These are phyloP conservation scores for Solanum medicagineum DNA, from an alignment of 257 asterid species.

Conservation along the genomic window DNA sequence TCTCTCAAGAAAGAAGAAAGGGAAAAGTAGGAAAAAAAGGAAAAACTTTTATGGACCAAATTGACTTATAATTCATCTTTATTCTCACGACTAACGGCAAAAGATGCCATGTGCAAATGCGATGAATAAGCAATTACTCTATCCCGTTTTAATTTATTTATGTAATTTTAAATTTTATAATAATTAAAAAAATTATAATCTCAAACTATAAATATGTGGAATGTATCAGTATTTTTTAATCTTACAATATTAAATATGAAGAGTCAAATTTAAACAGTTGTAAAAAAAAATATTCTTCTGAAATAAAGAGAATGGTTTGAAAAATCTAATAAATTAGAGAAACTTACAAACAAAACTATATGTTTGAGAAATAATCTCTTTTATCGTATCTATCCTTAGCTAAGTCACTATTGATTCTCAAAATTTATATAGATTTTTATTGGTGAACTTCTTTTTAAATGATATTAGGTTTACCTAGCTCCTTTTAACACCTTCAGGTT, in stretches of 20 bases:
- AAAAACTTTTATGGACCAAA: not conserved
- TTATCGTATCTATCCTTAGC: not conserved
- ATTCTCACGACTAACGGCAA: not conserved
- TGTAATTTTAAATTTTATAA: not conserved
- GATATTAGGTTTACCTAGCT: not conserved
- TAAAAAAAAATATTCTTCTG: too few species aligned
- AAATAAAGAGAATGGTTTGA: too few species aligned
- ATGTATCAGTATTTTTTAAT: not conserved
- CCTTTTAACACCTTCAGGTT: not conserved
- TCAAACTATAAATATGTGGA: not conserved
- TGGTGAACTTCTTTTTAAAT: not conserved
- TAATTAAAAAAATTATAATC: accelerated
- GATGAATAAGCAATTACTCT: not conserved
- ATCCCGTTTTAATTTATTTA: not conserved
- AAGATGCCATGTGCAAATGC: not conserved
- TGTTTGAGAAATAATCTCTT: not conserved
- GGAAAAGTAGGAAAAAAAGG: not conserved
- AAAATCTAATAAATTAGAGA: not conserved
- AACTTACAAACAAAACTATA: not conserved
- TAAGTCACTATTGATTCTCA: not conserved
- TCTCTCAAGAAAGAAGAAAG: not conserved
- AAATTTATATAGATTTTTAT: not conserved
- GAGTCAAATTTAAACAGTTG: too few species aligned
- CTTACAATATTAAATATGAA: not conserved
- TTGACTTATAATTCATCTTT: not conserved